Percentiles rank a stretch among this genome's conserved stretches.
phyloP scores from a whole-genome alignment of 2,329 filamentous ascomycete genomes.

The Byssothecium circinans region DNA sequence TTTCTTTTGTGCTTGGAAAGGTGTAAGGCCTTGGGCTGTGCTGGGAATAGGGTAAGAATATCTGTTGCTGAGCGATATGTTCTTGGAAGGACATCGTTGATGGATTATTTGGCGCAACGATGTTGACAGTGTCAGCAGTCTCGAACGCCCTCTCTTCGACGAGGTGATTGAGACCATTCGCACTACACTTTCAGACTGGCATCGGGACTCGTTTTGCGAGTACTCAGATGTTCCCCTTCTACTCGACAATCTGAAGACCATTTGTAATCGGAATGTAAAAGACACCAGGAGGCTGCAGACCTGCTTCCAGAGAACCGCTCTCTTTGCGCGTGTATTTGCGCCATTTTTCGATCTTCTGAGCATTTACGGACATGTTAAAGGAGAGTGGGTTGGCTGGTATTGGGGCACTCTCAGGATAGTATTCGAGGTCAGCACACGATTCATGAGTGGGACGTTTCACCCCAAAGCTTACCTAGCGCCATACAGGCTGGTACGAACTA shows the following conservation, averaged over 20 bases:
- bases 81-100: background rate
- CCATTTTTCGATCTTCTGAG: conserved; percentile 32
- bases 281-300: conserved; percentile 13
- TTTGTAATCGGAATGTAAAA: conserved; percentile 11
- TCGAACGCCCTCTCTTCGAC: conserved; percentile 21
- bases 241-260: conserved; percentile 19
- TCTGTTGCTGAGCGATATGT: too few relatives aligned
- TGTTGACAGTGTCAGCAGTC: conserved; percentile 8
- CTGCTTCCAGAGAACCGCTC: conserved; percentile 22
- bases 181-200: conserved; percentile 20
- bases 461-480: background rate
- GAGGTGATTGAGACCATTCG: conserved; percentile 23
- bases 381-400: conserved; percentile 26
- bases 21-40: background rate
- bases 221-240: conserved; percentile 17
- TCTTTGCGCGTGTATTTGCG: conserved; percentile 25
- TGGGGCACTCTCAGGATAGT: conserved; percentile 27
- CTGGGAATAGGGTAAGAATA: conserved; percentile 12
- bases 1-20: background rate
- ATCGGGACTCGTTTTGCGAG: conserved; percentile 17
- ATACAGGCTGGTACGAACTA: conserved; percentile 24
- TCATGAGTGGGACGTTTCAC: background rate
- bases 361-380: conserved; percentile 16
- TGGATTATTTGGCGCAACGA: background rate
- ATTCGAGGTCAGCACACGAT: conserved; percentile 25